Percentiles rank a stretch among this genome's conserved stretches.
phyloP scores from a whole-genome alignment of 2,329 filamentous ascomycete species.

The Ilyonectria destructans region DNA sequence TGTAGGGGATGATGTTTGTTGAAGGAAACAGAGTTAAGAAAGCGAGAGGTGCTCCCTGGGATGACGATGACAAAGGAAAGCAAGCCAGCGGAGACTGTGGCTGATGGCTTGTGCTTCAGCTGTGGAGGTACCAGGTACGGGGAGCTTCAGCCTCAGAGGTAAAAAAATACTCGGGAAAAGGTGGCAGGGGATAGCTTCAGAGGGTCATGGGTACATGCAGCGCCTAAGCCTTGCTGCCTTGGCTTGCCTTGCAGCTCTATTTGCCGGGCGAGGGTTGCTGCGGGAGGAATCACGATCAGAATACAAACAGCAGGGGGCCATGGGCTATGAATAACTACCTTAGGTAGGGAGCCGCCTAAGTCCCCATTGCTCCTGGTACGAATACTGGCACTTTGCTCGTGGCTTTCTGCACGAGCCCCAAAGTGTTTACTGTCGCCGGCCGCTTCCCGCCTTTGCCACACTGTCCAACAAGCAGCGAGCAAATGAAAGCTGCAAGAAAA shows the following conservation, averaged over 20 bases:
- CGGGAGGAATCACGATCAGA: not conserved
- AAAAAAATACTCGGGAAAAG: not conserved
- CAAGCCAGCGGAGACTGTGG: slow-evolving; percentile 36
- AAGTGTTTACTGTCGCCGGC: not conserved
- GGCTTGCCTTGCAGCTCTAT: not conserved
- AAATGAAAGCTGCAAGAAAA: slow-evolving; percentile 9
- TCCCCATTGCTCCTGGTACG: not conserved
- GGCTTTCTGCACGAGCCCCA: not conserved
- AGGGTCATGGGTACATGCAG: not conserved
- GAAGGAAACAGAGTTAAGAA: slow-evolving; percentile 26
- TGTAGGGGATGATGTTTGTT: slow-evolving; percentile 37
- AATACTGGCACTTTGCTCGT: not conserved
- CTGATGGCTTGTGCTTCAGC: slow-evolving; percentile 30
- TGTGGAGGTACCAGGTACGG: not conserved
- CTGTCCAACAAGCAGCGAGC: not conserved
- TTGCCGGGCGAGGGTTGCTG: not conserved
- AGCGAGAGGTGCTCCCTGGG: slow-evolving; percentile 25
- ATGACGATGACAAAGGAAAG: slow-evolving; percentile 50
- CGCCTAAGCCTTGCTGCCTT: slow-evolving; percentile 4
- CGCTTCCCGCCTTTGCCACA: not conserved
- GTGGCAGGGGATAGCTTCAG: not conserved
- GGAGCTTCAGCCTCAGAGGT: not conserved
- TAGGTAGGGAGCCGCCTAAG: not conserved
- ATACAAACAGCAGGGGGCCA: not conserved
- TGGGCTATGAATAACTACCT: not conserved